phyloP scores from a whole-genome alignment of 352 stramenopile species.

The Phytopythium mirpurense region DNA sequence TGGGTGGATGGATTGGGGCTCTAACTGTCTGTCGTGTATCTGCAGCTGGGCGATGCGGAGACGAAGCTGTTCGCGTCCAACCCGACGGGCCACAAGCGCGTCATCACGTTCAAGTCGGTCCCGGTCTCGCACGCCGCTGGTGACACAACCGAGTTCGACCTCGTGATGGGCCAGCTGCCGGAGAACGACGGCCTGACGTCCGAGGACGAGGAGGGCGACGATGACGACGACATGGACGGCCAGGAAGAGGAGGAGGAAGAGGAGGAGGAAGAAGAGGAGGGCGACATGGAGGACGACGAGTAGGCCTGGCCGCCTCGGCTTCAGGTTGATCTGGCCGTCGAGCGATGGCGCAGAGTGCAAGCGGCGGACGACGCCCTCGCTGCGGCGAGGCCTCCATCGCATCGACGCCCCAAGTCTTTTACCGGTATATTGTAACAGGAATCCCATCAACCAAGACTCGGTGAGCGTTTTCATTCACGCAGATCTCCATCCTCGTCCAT shows the following conservation, averaged over 20 bases:
- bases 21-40: constrained; percentile 2
- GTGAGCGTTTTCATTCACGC: too few species aligned
- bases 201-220: constrained; percentile 42
- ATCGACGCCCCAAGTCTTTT: constrained; percentile 1
- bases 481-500: too few species aligned
- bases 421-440: constrained; percentile 2
- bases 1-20: not conserved
- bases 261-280: constrained; percentile 14
- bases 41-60: constrained; percentile 43
- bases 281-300: constrained; percentile 28
- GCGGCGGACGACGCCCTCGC: not conserved
- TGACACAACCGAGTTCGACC: constrained; percentile 78
- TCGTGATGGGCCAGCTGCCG: constrained; percentile 72
- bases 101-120: constrained; percentile 49
- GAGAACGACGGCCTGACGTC: constrained; percentile 77
- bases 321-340: not conserved
- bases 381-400: too few species aligned
- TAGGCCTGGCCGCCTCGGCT: not conserved
- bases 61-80: constrained; percentile 58
- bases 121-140: constrained; percentile 44
- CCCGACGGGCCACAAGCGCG: constrained; percentile 43
- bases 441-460: not conserved
- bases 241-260: constrained; percentile 37
- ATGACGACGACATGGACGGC: constrained; percentile 26
- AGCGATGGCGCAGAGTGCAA: not conserved